Conservation (phyloP, 2,329 filamentous ascomycete genomes). For the Hymenoscyphus infarciens region DNA sequence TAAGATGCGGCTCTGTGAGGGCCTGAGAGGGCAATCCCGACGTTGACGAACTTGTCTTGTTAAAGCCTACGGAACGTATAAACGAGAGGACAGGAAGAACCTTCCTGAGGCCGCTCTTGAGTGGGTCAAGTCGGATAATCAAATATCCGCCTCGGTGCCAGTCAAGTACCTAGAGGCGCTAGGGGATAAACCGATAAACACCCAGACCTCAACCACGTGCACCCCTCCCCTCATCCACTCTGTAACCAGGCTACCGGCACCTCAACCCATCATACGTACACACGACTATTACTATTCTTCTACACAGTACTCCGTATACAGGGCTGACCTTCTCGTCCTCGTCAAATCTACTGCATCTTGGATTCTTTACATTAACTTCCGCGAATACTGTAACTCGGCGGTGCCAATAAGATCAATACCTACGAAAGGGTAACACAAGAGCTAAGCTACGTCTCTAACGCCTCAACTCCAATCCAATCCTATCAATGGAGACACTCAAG, state of each 20-base stretch:
- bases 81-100: too few species aligned
- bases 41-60: neutral
- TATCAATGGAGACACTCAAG: conserved; percentile 3
- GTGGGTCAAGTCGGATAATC: too few species aligned
- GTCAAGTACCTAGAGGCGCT: too few species aligned
- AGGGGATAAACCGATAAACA: too few species aligned
- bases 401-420: too few species aligned
- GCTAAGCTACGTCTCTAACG: neutral
- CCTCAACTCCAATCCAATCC: neutral
- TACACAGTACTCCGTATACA: neutral
- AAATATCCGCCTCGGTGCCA: too few species aligned
- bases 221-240: neutral
- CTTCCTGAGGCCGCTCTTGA: too few species aligned
- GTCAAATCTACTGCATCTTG: too few species aligned
- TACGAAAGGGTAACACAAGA: neutral
- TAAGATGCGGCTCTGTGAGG: neutral
- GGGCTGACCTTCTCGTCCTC: neutral
- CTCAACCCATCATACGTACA: neutral
- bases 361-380: too few species aligned
- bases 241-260: neutral
- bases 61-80: neutral
- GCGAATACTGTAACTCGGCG: too few species aligned
- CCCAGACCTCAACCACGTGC: too few species aligned
- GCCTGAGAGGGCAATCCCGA: neutral
- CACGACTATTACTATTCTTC: neutral